Evolutionary conservation across 176 grass and related monocot genomes (phyloP), one percentile per base, ranked within the genome.

Genomic region (Canna indica): DNA sequence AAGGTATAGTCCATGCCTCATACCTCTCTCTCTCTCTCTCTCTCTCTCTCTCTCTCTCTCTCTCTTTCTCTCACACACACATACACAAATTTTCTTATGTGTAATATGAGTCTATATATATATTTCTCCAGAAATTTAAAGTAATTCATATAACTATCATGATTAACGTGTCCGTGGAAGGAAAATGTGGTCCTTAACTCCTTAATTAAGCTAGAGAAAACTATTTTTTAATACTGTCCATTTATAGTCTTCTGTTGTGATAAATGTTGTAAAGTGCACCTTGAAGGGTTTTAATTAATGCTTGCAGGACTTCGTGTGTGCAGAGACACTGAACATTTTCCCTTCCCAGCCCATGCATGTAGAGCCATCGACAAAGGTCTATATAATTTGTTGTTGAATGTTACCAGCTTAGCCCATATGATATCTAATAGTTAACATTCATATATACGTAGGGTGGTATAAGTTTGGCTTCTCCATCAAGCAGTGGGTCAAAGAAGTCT

Each of bases 301-400:
- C 48, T 73, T 59, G 14, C 34, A 27, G 4, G 71, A 17, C 25
- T 60, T 73, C 35, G 45, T 59, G 33, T 73, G 30, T 95, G 79
- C 90, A 95, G 90, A 90, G 76, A 95, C 86, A 58, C 73, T 95
- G 61, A 90, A 95, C 84, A 95, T 95, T 77, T 95, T 95, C 50
- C 91, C 91, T 59, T 90, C 91, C 14, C 84, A 85, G 73, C 87
- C 91, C 28, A 95, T 87, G 87, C 91, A 90, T 80, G 78, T 79
- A 5, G 84, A 80, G 65, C 67, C 59, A 32, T 64, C 81, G 50
- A 13, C 67, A n/a, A 86, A 95, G 83, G 90, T 93, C 76, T 65
- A 50, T 17, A 54, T 18, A 54, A 54, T n/a, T n/a, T n/a, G n/a
- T n/a, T n/a, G n/a, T n/a, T n/a, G n/a, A n/a, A n/a, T n/a, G n/a